phyloP scores from a whole-genome alignment of 352 stramenopile species.

The Phytophthora fragariaefolia region DNA sequence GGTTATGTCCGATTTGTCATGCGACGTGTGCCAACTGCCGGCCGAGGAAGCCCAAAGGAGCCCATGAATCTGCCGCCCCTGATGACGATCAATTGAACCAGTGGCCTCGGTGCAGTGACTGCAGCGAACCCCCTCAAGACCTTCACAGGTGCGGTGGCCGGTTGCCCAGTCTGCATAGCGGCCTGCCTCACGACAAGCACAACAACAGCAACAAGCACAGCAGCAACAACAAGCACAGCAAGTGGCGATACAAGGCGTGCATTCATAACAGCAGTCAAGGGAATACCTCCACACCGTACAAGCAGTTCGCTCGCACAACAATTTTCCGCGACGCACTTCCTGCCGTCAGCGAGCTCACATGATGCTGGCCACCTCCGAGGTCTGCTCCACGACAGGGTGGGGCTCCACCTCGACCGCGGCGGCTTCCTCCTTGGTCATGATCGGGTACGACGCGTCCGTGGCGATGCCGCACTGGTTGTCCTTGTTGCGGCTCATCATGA shows the following conservation, averaged over 20 bases:
- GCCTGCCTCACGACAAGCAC: neutral
- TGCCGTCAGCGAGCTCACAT: too few relatives aligned
- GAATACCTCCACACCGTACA: slow-evolving; percentile 5
- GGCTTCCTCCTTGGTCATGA: slow-evolving; percentile 43
- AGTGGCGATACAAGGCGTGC: slow-evolving; percentile 11
- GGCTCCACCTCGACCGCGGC: slow-evolving; percentile 3
- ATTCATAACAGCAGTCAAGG: slow-evolving; percentile 23
- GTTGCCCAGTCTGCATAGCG: too few relatives aligned
- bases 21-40: neutral
- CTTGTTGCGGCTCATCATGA: slow-evolving; percentile 84
- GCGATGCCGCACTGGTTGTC: slow-evolving; percentile 96
- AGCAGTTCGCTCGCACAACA: neutral
- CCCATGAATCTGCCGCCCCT: neutral
- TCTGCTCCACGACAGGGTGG: slow-evolving; percentile 19
- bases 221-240: slow-evolving; percentile 1
- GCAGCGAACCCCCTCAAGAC: too few relatives aligned
- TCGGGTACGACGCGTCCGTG: slow-evolving; percentile 79
- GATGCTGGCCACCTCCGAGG: slow-evolving; percentile 35
- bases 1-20: neutral
- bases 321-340: slow-evolving; percentile 1
- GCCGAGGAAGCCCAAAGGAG: neutral
- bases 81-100: too few relatives aligned
- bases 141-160: too few relatives aligned
- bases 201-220: slow-evolving; percentile 6
- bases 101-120: too few relatives aligned